Conservation (phyloP, 805 yeast genomes). For the Metschnikowia cubensis region DNA sequence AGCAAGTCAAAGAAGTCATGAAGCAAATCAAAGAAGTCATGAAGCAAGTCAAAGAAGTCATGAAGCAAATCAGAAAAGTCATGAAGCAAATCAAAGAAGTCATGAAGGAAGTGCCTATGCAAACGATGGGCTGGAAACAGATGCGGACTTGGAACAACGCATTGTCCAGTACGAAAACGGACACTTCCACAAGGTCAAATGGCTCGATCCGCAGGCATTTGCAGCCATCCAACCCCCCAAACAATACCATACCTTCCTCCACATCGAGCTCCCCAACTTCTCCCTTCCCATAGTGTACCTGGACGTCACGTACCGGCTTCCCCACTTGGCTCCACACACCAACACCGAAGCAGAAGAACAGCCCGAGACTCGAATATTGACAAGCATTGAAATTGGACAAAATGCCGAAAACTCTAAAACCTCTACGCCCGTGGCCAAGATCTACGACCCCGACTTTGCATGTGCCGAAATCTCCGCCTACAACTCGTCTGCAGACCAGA, state of each 20-base stretch:
- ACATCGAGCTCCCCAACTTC: conserved; percentile 52
- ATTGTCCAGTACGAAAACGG: conserved; percentile 66
- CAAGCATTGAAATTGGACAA: not conserved
- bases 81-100: too few relatives aligned
- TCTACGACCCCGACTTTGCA: conserved; percentile 44
- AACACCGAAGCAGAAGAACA: conserved; percentile 17
- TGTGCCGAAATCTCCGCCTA: conserved; percentile 9
- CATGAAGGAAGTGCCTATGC: too few relatives aligned
- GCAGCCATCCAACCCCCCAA: conserved; percentile 35
- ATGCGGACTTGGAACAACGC: conserved; percentile 15
- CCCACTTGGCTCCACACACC: conserved; percentile 8
- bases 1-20: too few relatives aligned
- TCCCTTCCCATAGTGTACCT: conserved; percentile 70
- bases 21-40: too few relatives aligned
- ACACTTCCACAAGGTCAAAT: conserved; percentile 54
- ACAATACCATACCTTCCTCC: conserved; percentile 15
- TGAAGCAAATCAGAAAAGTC: too few relatives aligned
- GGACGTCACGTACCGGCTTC: conserved; percentile 43
- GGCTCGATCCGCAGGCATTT: conserved; percentile 72
- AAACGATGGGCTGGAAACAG: too few relatives aligned
- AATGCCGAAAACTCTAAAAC: not conserved
- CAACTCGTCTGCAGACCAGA: conserved; percentile 7
- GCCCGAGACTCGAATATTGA: conserved; percentile 10
- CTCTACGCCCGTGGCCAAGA: not conserved
- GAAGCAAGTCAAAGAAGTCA: too few relatives aligned